Base-by-base conservation (phyloP, 202 grass and related monocot genomes). In the Panicum hallii region DNA sequence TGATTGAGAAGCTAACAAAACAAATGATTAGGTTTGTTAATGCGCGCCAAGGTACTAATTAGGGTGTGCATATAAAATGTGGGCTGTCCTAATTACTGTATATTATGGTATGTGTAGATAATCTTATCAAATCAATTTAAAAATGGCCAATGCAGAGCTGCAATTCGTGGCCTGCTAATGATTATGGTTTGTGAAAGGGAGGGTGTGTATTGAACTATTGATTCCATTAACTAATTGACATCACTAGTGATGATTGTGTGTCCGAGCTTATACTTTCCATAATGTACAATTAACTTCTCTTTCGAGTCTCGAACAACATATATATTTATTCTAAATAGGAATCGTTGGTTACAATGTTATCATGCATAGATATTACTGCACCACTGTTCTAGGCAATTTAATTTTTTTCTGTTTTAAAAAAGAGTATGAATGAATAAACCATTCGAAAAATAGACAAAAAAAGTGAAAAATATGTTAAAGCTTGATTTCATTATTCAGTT, bases 1-100 rank as follows among this genome's bases (percentile, higher is more conserved):
- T 92, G 79, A 94, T 92, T 90, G 79, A 84, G 48, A 89, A 84
- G 78, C 63, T 64, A 84, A 87, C 70, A 71, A 61, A 89, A 89
- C 71, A 87, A 90, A 84, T 87, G 80, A 86, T 85, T 67, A 48
- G 81, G 65, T 72, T 77, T 83, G 68, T 80, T 80, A 84, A 88
- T 82, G 34, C 26, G 26, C 7, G 3, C 4, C 19, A 77, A 83
- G 32, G 85, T 88, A 79, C 69, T 75, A 62, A 76, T 76, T 87
- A 84, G 54, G 53, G 32, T 70, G 75, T 64, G 64, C 63, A 43
- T 65, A 78, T 90, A 69, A 56, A 88, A 26, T 82, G 88, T 82
- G 63, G 68, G 6, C 26, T 77, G 49, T 77, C 48, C 73, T 90
- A 87, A 89, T 81, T 72, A 89, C 55, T 78, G 53, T 50, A 72